Conservation (phyloP, 176 grass and related monocot genomes). For the Themeda triandra region DNA sequence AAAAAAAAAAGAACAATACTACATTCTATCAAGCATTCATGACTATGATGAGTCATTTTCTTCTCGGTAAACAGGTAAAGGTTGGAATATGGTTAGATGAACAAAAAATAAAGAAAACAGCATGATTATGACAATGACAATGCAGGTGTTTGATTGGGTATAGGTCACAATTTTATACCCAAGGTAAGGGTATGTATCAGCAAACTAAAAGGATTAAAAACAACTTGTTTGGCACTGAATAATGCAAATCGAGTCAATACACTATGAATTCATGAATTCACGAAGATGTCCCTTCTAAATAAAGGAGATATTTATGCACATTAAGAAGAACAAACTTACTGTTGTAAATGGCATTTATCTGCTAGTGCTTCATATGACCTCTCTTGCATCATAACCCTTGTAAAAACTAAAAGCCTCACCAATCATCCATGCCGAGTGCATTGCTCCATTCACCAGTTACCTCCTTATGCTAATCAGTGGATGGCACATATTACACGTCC, state of each 20-base stretch:
- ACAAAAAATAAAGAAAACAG: not conserved
- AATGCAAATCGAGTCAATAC: not conserved
- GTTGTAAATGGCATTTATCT: not conserved
- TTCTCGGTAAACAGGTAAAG: not conserved
- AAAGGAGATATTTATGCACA: not conserved
- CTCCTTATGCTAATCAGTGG: slow-evolving; percentile 21
- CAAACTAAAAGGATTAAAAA: slow-evolving; percentile 9
- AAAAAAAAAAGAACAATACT: not conserved
- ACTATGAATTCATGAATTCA: not conserved
- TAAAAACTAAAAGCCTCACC: not conserved
- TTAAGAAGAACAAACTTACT: slow-evolving; percentile 36
- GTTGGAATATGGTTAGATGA: not conserved
- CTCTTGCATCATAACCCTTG: slow-evolving; percentile 10
- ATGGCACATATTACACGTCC: slow-evolving; percentile 11
- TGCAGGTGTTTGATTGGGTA: not conserved
- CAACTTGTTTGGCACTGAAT: slow-evolving; percentile 8
- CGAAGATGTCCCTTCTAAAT: not conserved
- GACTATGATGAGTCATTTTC: not conserved
- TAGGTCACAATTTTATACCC: not conserved
- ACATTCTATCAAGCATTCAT: not conserved
- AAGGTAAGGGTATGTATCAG: not conserved
- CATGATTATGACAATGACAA: not conserved
- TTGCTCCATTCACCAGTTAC: slow-evolving; percentile 27
- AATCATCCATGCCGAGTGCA: slow-evolving; percentile 24
- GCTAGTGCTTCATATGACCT: slow-evolving; percentile 17